Evolutionary conservation across 345 rosid genomes (phyloP).

Genomic region (Gossypium sturtianum): DNA sequence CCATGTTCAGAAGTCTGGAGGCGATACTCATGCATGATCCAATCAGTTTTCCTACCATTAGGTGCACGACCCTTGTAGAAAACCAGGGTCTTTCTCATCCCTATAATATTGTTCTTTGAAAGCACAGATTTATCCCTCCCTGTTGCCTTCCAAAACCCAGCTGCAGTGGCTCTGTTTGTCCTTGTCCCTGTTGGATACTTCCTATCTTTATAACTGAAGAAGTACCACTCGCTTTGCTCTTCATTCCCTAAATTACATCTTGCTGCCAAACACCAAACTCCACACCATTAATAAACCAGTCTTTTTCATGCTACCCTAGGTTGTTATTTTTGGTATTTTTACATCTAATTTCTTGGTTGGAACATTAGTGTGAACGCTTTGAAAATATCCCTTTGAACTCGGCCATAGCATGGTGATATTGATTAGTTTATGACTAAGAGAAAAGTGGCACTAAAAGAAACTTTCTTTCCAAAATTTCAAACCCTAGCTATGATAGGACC

Average conservation of each 20-base stretch:
- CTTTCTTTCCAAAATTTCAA: background rate
- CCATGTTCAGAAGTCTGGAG: constrained; percentile 66
- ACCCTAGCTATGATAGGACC: constrained; percentile 3
- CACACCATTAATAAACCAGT: background rate
- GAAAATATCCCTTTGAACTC: background rate
- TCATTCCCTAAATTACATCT: constrained; percentile 77
- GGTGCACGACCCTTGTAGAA: constrained; percentile 94
- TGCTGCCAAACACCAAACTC: constrained; percentile 32
- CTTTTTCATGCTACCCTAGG: too few relatives aligned
- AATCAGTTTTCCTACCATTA: constrained; percentile 78
- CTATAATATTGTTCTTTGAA: constrained; percentile 66
- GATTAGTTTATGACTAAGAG: constrained; percentile 8
- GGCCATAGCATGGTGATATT: background rate
- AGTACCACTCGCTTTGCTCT: constrained; percentile 91
- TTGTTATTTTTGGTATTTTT: too few relatives aligned
- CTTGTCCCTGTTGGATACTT: constrained; percentile 94
- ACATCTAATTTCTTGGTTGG: too few relatives aligned
- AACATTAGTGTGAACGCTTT: background rate
- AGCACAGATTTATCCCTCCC: constrained; percentile 91
- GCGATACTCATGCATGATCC: constrained; percentile 98
- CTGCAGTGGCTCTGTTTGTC: constrained; percentile 83
- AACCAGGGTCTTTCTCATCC: constrained; percentile 93
- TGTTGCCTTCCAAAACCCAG: constrained; percentile 98
- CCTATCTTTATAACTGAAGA: constrained; percentile 95
- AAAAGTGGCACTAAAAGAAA: background rate